These are phyloP conservation scores for Tuber calosporum DNA, from an alignment of 495 filamentous ascomycete species.

Conservation along the genomic window DNA sequence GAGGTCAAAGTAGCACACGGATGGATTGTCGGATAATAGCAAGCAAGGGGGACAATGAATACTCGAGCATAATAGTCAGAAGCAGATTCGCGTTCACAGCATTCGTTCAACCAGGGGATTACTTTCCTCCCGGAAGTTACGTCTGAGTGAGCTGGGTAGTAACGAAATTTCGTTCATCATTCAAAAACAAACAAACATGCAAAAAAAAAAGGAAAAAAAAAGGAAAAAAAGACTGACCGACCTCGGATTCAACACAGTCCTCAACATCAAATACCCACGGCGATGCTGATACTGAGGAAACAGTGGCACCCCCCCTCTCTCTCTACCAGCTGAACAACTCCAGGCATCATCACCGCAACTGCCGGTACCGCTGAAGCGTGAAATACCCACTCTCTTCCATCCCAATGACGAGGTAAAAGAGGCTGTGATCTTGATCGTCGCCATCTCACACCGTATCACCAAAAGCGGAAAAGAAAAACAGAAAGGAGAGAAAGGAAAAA, in stretches of 20 bases:
- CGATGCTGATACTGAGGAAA: constrained; percentile 14
- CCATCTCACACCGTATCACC: neutral
- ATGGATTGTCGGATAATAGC: neutral
- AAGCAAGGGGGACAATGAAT: neutral
- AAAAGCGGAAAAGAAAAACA: neutral
- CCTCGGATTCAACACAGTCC: constrained; percentile 36
- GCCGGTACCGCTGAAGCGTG: no score
- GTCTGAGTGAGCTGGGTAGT: constrained; percentile 39
- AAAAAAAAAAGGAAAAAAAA: constrained; percentile 11
- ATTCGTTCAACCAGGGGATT: constrained; percentile 31
- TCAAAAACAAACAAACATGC: neutral
- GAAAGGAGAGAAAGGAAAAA: neutral
- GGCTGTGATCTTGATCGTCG: neutral
- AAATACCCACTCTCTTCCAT: neutral
- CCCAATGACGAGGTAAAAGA: neutral
- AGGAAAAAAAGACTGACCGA: constrained; percentile 34
- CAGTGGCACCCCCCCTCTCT: neutral
- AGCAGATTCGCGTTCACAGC: constrained; percentile 42
- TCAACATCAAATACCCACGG: constrained; percentile 29
- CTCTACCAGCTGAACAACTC: neutral
- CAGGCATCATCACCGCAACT: neutral
- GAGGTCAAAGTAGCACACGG: neutral
- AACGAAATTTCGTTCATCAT: constrained; percentile 36
- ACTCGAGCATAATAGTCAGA: constrained; percentile 33
- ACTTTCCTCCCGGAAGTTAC: constrained; percentile 30